Evolutionary conservation across 345 rosid species (phyloP).

Genomic region (Eucalyptus erythrocorys): DNA sequence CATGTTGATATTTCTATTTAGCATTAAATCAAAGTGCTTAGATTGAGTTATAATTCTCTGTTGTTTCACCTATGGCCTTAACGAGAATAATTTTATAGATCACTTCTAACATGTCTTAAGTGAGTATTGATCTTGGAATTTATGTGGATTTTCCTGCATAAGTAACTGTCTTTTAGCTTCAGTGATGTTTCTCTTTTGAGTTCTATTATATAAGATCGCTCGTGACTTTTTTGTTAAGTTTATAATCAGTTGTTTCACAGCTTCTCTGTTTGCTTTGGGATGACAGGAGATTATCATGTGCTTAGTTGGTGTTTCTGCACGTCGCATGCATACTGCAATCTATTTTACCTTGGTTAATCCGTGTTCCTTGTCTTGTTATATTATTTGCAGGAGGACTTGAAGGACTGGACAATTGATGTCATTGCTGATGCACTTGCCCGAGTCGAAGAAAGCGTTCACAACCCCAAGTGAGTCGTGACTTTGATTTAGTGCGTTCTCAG

Average conservation of each 20-base stretch:
- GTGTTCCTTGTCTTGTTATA: neutral
- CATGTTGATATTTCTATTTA: neutral
- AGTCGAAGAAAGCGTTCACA: constrained; percentile 49
- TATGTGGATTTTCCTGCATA: neutral
- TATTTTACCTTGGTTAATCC: neutral
- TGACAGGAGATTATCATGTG: neutral
- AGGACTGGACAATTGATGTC: constrained; percentile 90
- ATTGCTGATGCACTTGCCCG: constrained; percentile 64
- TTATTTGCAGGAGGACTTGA: constrained; percentile 56
- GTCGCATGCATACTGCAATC: neutral
- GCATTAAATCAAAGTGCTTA: neutral
- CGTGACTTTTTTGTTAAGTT: neutral
- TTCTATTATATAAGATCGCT: neutral
- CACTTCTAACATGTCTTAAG: neutral
- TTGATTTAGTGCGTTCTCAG: neutral
- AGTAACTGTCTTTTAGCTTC: neutral
- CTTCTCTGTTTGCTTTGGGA: neutral
- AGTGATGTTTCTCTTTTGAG: neutral
- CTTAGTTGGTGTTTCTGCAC: neutral
- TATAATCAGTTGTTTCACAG: neutral
- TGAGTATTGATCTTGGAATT: neutral
- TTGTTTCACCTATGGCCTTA: neutral
- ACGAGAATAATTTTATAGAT: neutral
- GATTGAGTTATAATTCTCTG: neutral
- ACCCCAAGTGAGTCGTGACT: constrained; percentile 8